Conservation (phyloP, 129 eudicot species). For the Flaveria trinervia region DNA sequence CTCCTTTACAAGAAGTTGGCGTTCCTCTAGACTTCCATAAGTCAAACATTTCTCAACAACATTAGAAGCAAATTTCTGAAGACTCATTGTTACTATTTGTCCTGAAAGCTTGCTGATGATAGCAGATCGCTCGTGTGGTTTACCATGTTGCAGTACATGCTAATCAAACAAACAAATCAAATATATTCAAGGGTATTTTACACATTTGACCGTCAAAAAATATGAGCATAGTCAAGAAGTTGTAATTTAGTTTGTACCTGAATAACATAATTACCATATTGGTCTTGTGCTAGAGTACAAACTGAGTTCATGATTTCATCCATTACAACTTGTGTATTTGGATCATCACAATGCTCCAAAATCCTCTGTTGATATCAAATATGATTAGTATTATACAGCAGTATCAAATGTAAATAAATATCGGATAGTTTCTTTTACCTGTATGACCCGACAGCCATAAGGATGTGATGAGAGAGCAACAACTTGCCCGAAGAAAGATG, state of each 20-base stretch:
- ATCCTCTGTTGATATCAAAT: conserved; percentile 58
- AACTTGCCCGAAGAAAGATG: conserved; percentile 78
- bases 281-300: conserved; percentile 87
- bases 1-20: conserved; percentile 68
- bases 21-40: conserved; percentile 68
- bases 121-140: conserved; percentile 68
- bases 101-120: conserved; percentile 72
- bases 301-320: conserved; percentile 83
- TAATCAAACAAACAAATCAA: conserved; percentile 26
- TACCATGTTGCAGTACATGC: conserved; percentile 90
- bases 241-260: conserved; percentile 54
- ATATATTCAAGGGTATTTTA: background rate
- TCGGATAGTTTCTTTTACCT: conserved; percentile 38
- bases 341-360: conserved; percentile 87
- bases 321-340: conserved; percentile 69
- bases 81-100: conserved; percentile 79
- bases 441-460: conserved; percentile 83
- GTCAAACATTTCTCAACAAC: conserved; percentile 86
- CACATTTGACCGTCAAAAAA: background rate
- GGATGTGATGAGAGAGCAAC: conserved; percentile 74
- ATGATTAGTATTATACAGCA: background rate
- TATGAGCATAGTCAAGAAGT: background rate
- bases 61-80: conserved; percentile 90
- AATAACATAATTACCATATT: conserved; percentile 92
- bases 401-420: conserved; percentile 13